Conservation (phyloP, 2,329 filamentous ascomycete genomes). For the Clarireedia sp. region DNA sequence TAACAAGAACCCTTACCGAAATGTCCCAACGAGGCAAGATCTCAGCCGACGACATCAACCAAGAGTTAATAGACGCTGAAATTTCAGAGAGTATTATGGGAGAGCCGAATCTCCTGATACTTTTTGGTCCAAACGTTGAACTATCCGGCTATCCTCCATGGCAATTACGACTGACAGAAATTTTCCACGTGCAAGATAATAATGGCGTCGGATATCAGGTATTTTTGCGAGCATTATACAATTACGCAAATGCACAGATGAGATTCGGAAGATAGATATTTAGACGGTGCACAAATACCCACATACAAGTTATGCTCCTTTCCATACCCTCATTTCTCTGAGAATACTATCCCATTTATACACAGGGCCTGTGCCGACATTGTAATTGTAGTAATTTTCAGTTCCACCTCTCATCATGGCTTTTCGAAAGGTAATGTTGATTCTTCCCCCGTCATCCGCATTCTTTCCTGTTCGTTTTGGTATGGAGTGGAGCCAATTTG, state of each 20-base stretch:
- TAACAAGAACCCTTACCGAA: slow-evolving; percentile 87
- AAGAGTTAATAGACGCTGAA: slow-evolving; percentile 83
- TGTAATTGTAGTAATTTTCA: slow-evolving; percentile 80
- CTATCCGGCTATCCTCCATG: slow-evolving; percentile 91
- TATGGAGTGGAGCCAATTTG: slow-evolving; percentile 69
- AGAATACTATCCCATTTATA: slow-evolving; percentile 56
- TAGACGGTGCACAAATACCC: background rate
- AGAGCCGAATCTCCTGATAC: slow-evolving; percentile 81
- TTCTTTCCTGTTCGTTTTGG: slow-evolving; percentile 63
- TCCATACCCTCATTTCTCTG: slow-evolving; percentile 35
- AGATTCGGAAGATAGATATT: slow-evolving; percentile 43
- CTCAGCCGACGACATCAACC: slow-evolving; percentile 69
- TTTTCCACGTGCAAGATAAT: slow-evolving; percentile 72
- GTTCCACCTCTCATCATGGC: slow-evolving; percentile 66
- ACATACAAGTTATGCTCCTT: slow-evolving; percentile 11
- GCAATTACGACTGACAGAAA: slow-evolving; percentile 92
- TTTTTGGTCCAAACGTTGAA: slow-evolving; percentile 78
- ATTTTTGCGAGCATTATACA: slow-evolving; percentile 77
- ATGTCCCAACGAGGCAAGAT: slow-evolving; percentile 92
- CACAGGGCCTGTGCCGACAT: slow-evolving; percentile 63
- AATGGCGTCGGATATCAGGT: slow-evolving; percentile 87
- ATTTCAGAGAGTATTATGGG: slow-evolving; percentile 70
- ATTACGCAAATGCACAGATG: slow-evolving; percentile 83
- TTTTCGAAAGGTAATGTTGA: slow-evolving; percentile 72
- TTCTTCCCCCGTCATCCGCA: slow-evolving; percentile 53